Evolutionary conservation across 1,139 yeast genomes (phyloP).

Genomic region (Candida tetrigidarum): DNA sequence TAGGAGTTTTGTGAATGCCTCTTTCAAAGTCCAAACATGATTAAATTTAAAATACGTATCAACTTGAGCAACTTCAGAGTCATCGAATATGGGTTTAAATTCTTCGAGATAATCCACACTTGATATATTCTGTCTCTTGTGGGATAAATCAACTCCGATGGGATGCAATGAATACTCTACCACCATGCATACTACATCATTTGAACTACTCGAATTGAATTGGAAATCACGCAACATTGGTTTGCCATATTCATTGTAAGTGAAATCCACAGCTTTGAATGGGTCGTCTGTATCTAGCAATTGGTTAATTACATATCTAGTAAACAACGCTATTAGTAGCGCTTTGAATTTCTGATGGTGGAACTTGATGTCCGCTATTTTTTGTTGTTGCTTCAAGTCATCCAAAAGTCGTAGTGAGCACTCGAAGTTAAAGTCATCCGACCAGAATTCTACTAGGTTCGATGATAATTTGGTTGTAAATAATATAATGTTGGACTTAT

Average conservation of each 20-base stretch:
- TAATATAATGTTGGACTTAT: conserved; percentile 2
- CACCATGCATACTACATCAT: conserved; percentile 49
- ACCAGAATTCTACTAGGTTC: conserved; percentile 21
- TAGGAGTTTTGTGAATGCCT: conserved; percentile 62
- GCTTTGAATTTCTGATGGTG: conserved; percentile 21
- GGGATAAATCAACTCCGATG: conserved; percentile 69
- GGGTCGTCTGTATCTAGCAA: conserved; percentile 15
- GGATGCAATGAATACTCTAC: conserved; percentile 35
- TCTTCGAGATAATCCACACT: conserved; percentile 38
- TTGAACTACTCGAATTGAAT: conserved; percentile 62
- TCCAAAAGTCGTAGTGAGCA: conserved; percentile 37
- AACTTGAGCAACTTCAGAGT: conserved; percentile 35
- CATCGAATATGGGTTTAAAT: conserved; percentile 54
- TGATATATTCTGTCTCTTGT: conserved; percentile 47
- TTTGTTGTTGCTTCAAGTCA: conserved; percentile 31
- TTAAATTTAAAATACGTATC: conserved; percentile 41
- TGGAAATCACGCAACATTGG: conserved; percentile 31
- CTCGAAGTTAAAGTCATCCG: conserved; percentile 43
- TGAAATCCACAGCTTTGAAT: conserved; percentile 25
- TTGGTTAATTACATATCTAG: conserved; percentile 29
- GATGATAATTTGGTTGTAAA: conserved; percentile 5
- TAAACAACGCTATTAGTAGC: conserved; percentile 28
- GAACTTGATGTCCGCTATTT: conserved; percentile 34
- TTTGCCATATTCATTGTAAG: conserved; percentile 40
- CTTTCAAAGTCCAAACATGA: conserved; percentile 75